These are phyloP conservation scores for Drosera capensis DNA, from an alignment of 148 eudicot species.

Conservation along the genomic window DNA sequence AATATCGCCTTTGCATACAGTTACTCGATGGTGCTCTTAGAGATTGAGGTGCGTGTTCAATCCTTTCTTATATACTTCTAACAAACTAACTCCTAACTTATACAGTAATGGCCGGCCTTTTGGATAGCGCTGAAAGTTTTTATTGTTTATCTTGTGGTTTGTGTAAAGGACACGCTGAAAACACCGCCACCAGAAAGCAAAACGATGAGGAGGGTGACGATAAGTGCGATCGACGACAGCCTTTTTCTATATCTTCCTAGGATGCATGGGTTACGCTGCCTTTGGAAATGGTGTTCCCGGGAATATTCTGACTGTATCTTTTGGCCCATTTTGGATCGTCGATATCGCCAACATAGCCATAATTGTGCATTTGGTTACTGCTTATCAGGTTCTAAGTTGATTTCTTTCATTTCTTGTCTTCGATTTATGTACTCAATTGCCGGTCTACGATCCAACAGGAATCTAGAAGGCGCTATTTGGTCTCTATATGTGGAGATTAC, in stretches of 20 bases:
- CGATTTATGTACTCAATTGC: neutral
- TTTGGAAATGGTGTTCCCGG: slow-evolving; percentile 11
- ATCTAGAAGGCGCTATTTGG: no score
- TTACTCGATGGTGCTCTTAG: slow-evolving; percentile 10
- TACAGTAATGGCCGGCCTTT: neutral
- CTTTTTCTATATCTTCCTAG: slow-evolving; percentile 8
- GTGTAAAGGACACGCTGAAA: slow-evolving; percentile 9
- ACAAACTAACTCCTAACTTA: neutral
- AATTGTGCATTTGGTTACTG: slow-evolving; percentile 10
- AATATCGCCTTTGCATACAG: slow-evolving; percentile 15
- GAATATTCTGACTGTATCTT: slow-evolving; percentile 8
- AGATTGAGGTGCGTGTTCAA: slow-evolving; percentile 6
- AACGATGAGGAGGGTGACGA: slow-evolving; percentile 13
- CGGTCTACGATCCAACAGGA: no score
- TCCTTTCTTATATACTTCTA: neutral
- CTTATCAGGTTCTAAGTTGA: slow-evolving; percentile 9
- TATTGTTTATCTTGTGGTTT: neutral
- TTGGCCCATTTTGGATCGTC: slow-evolving; percentile 7
- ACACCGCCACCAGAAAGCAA: slow-evolving; percentile 6
- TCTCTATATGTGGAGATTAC: no score
- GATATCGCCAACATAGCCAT: slow-evolving; percentile 12
- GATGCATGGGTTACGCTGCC: slow-evolving; percentile 11
- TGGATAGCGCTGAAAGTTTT: neutral
- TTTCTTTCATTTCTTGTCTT: neutral
- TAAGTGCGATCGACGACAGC: slow-evolving; percentile 11